phyloP scores from a whole-genome alignment of 352 stramenopile species.

The Phytophthora parvispora region DNA sequence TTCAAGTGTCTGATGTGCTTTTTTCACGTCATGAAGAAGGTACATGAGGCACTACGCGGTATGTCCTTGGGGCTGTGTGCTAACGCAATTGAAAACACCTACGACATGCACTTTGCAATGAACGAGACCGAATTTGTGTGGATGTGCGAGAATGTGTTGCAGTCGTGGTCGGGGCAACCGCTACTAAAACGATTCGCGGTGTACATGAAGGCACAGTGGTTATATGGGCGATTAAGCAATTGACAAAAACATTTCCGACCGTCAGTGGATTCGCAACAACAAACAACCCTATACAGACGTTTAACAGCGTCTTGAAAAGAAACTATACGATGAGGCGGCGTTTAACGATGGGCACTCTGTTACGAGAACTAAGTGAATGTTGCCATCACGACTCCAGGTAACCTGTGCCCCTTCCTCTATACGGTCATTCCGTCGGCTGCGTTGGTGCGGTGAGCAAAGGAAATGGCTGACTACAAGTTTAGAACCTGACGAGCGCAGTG shows the following conservation, averaged over 20 bases:
- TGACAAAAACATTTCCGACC: not conserved
- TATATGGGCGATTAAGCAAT: not conserved
- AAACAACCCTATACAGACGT: slow-evolving; percentile 38
- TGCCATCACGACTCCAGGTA: not conserved
- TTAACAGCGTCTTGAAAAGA: slow-evolving; percentile 31
- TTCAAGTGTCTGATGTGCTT: slow-evolving; percentile 29
- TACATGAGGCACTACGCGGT: not conserved
- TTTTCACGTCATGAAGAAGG: slow-evolving; percentile 9
- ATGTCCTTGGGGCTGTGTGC: not conserved
- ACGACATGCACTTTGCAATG: slow-evolving; percentile 15
- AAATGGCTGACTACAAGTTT: not conserved
- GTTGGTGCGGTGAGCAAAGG: not conserved
- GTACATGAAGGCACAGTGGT: not conserved
- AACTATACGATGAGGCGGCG: slow-evolving; percentile 26
- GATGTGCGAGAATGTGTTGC: not conserved
- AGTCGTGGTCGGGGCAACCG: not conserved
- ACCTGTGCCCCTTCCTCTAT: not conserved
- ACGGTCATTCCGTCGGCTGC: not conserved
- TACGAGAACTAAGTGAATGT: slow-evolving; percentile 3
- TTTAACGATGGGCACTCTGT: slow-evolving; percentile 5
- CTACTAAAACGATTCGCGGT: not conserved
- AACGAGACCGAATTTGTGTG: not conserved
- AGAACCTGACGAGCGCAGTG: not conserved
- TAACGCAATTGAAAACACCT: not conserved
- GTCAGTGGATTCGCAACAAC: slow-evolving; percentile 3